Base-by-base conservation (phyloP, 2,329 filamentous ascomycete species). In the Parastagonospora avenae region DNA sequence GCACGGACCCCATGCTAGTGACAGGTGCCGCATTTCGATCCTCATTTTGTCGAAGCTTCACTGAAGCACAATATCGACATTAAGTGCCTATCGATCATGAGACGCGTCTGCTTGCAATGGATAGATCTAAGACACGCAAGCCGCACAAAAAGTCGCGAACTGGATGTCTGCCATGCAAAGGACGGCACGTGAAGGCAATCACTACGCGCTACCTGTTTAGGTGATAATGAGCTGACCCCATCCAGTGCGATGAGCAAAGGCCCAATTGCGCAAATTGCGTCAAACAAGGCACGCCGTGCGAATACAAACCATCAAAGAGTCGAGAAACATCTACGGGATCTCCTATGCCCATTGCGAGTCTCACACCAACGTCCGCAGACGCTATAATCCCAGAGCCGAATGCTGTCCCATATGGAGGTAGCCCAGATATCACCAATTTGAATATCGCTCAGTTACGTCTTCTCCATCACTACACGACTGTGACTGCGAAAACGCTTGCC, bases 211-310 rank as follows among this genome's bases (percentile, higher is more conserved):
- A n/a, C 33, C 28, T 28, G 35, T 47, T 40, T 28, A 12, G 11
- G 43, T 24, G 36, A 30, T 28, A 10, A 46, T 4, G 14, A 31
- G 50, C 56, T 63, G 42, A 62, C 46, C 27, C 50, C 31, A 4
- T 42, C 19, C 19, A 71, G 66, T 71, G 68, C 49, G 68, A 70
- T 50, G 68, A 71, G 48, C 60, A 62, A 35, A 63, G 60, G 36
- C 68, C 68, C 3, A 55, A 50, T n/a, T 71, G 68, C 46, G 57
- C 61, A 11, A 68, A 67, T 32, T 71, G 68, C 39, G 60, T 67
- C 14, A 70, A 68, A 40, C 67, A 70, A 53, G 60, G 57, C n/a
- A 58, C 60, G 8, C 16, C 41, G 19, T 71, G 67, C 57, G 66
- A 70, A 44, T 71, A 64, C 48, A 57, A 55, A 24, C 38, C 44